Evolutionary conservation across 768 basidiomycete genomes (phyloP).

Genomic region (Psilocybe tampanensis): DNA sequence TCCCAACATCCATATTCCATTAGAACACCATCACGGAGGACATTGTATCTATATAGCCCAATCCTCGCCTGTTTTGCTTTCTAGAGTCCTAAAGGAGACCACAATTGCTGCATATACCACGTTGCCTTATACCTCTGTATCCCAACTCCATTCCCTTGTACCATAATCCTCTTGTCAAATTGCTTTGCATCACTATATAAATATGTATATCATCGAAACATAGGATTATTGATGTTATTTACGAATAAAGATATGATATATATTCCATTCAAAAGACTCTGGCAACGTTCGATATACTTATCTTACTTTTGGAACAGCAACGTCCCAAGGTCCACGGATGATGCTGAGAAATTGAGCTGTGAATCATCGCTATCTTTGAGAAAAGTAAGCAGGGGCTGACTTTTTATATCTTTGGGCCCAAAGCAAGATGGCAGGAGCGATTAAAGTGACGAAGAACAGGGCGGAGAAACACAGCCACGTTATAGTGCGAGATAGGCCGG

Average conservation of each 20-base stretch:
- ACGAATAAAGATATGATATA: slow-evolving; percentile 8
- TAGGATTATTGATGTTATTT: slow-evolving; percentile 27
- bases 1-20: slow-evolving; percentile 1
- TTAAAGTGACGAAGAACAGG: slow-evolving; percentile 63
- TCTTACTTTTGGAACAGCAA: slow-evolving; percentile 74
- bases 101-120: slow-evolving; percentile 15
- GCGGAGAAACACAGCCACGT: slow-evolving; percentile 52
- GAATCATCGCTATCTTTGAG: slow-evolving; percentile 12
- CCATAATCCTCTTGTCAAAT: slow-evolving; percentile 26
- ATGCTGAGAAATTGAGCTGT: slow-evolving; percentile 60
- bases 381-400: slow-evolving; percentile 43
- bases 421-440: slow-evolving; percentile 73
- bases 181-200: slow-evolving; percentile 16
- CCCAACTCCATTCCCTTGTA: slow-evolving; percentile 15
- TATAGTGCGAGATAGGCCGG: slow-evolving; percentile 55
- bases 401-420: slow-evolving; percentile 92
- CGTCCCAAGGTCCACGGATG: slow-evolving; percentile 90
- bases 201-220: slow-evolving; percentile 19
- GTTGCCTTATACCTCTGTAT: slow-evolving; percentile 26
- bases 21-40: slow-evolving; percentile 20
- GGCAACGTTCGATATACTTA: slow-evolving; percentile 22
- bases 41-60: slow-evolving; percentile 29
- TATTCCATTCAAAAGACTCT: slow-evolving; percentile 10
- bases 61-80: slow-evolving; percentile 12
- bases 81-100: slow-evolving; percentile 19